phyloP scores from a whole-genome alignment of 768 basidiomycete species.

The Mycena indigotica region DNA sequence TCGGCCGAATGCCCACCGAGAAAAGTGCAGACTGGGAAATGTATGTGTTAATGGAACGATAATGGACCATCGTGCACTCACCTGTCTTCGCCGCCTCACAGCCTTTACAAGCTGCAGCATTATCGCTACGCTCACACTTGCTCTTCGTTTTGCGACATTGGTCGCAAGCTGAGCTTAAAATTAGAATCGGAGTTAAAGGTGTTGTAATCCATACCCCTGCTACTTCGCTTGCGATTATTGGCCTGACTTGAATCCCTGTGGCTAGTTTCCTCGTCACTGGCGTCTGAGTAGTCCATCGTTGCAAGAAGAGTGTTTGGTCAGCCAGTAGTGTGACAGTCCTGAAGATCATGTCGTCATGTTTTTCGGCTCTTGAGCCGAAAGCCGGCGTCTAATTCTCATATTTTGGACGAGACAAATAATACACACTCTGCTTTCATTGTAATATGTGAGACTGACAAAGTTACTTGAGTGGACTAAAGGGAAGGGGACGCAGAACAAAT shows the following conservation, averaged over 20 bases:
- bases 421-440: too few species aligned
- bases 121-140: slow-evolving; percentile 70
- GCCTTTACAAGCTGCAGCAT: slow-evolving; percentile 58
- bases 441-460: not conserved
- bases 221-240: slow-evolving; percentile 60
- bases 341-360: too few species aligned
- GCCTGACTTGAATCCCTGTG: slow-evolving; percentile 41
- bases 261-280: slow-evolving; percentile 56
- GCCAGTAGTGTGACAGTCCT: too few species aligned
- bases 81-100: slow-evolving; percentile 60
- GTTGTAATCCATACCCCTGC: slow-evolving; percentile 46
- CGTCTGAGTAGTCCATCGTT: slow-evolving; percentile 59
- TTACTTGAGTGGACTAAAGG: slow-evolving; percentile 86
- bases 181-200: not conserved
- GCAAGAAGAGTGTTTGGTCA: slow-evolving; percentile 20
- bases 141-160: slow-evolving; percentile 87
- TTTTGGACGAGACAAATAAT: too few species aligned
- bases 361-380: too few species aligned
- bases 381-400: too few species aligned
- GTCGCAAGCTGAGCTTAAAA: slow-evolving; percentile 65
- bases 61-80: slow-evolving; percentile 31
- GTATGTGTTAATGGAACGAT: slow-evolving; percentile 21
- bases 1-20: slow-evolving; percentile 42
- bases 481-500: slow-evolving; percentile 75
- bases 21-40: slow-evolving; percentile 62